These are phyloP conservation scores for Diaporthe ampelina DNA, from an alignment of 2,329 filamentous ascomycete genomes.

Conservation along the genomic window DNA sequence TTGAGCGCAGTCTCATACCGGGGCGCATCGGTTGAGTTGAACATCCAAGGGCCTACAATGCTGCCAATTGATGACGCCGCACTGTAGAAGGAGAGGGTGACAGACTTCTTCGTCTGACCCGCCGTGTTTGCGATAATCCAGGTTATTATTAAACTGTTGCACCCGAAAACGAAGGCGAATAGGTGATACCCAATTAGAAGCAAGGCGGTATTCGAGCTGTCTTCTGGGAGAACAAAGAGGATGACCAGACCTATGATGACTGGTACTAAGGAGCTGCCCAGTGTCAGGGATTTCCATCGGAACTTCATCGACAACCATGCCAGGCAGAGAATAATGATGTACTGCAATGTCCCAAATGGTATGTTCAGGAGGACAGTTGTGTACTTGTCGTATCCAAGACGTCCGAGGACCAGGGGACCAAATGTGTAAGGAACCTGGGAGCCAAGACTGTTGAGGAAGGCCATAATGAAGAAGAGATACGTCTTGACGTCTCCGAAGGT, in stretches of 20 bases:
- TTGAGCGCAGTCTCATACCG: slow-evolving; percentile 70
- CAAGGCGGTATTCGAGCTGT: slow-evolving; percentile 56
- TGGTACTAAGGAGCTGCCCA: slow-evolving; percentile 68
- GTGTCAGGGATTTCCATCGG: slow-evolving; percentile 68
- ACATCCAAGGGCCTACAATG: slow-evolving; percentile 76
- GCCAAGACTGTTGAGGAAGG: slow-evolving; percentile 74
- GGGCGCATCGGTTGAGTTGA: slow-evolving; percentile 70
- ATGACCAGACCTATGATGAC: slow-evolving; percentile 72
- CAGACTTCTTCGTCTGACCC: slow-evolving; percentile 76
- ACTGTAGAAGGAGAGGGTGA: slow-evolving; percentile 75
- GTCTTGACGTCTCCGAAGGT: slow-evolving; percentile 63
- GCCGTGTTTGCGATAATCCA: slow-evolving; percentile 80
- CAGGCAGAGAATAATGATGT: slow-evolving; percentile 69
- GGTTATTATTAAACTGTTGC: slow-evolving; percentile 74
- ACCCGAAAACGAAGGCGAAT: slow-evolving; percentile 75
- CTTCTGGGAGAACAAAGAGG: slow-evolving; percentile 66
- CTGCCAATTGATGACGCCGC: slow-evolving; percentile 74
- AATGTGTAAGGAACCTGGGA: slow-evolving; percentile 75
- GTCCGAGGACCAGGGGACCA: slow-evolving; percentile 72
- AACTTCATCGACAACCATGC: slow-evolving; percentile 71
- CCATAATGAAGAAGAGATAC: slow-evolving; percentile 72
- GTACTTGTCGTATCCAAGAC: slow-evolving; percentile 72
- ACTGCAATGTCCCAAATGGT: slow-evolving; percentile 74
- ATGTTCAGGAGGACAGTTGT: slow-evolving; percentile 74
- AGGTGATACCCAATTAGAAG: slow-evolving; percentile 75